Evolutionary conservation across 2,329 filamentous ascomycete genomes (phyloP), one percentile per base, ranked within the genome.

Genomic region (Pseudogymnoascus sp.): DNA sequence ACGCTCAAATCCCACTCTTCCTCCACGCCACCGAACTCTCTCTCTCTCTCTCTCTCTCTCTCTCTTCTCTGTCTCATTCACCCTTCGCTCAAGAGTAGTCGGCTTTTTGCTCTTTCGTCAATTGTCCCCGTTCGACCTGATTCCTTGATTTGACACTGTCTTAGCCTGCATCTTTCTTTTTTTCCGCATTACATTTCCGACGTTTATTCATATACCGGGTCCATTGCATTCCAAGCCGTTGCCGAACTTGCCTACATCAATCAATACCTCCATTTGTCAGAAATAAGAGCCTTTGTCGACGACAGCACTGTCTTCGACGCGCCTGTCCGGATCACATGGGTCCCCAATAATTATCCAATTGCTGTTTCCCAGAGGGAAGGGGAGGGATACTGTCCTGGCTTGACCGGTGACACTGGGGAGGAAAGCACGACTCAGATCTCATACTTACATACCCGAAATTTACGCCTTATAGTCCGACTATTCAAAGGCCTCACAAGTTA

Each of bases 281-380:
- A 33, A 13, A 30, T 33, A 48, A 28, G 21, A 28, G 21, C 9
- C 2, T 15, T 61, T 39, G 63, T 66, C 61, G 68, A 68, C 65
- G 67, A 48, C 67, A 70, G 69, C 18, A 67, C 59, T 68, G 68
- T 69, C 68, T 64, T 67, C 61, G 64, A 61, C 64, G 62, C 66
- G 65, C 64, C 64, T 63, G 38, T 60, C 55, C 35, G 41, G 35
- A 56, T 39, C 57, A 38, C 37, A 38, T 45, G 35, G 57, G 35
- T 15, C 18, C 23, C 7, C 18, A 12, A 15, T 33, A 45, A 56
- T 6, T 39, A 56, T 60, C 58, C 37, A 62, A 61, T 56, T 55
- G 34, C 59, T 58, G 55, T 21, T 41, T 30, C 35, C 34, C 4
- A 19, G 26, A 58, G 18, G 38, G 59, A 37, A 37, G 34, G 34